Evolutionary conservation across 78 protist genomes (phyloP).

Genomic region (Ministeria vibrans): DNA sequence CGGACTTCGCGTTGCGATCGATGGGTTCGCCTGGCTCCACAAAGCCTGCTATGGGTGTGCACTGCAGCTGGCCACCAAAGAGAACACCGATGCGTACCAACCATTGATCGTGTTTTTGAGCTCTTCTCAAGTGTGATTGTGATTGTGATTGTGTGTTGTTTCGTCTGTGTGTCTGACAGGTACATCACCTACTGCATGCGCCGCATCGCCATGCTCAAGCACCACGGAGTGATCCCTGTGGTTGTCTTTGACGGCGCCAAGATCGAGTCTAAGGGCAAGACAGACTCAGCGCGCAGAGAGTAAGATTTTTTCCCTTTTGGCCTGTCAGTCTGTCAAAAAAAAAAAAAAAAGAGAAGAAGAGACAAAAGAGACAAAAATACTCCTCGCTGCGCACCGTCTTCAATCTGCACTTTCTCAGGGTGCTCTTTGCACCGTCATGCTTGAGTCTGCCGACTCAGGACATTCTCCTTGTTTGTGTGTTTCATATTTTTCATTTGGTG

Average conservation of each 20-base stretch:
- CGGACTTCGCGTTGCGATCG: constrained; percentile 74
- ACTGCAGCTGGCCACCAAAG: not conserved
- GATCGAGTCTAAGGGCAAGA: constrained; percentile 67
- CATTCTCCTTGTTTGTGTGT: too few species aligned
- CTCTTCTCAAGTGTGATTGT: not conserved
- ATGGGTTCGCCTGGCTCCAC: constrained; percentile 73
- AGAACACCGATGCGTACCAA: not conserved
- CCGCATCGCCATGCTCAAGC: not conserved
- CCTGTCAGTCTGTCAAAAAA: too few species aligned
- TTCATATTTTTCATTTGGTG: not conserved
- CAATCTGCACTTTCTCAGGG: too few species aligned
- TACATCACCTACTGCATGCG: not conserved
- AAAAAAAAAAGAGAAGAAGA: not conserved
- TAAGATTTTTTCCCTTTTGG: not conserved
- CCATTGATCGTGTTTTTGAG: not conserved
- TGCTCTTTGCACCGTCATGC: too few species aligned
- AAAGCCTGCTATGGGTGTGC: not conserved
- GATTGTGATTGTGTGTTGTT: not conserved
- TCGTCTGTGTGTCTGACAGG: not conserved
- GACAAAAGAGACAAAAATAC: not conserved
- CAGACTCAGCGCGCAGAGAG: constrained; percentile 55
- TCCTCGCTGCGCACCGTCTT: not conserved
- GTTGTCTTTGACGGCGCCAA: constrained; percentile 65
- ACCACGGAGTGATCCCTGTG: not conserved
- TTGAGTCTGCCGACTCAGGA: too few species aligned